These are phyloP conservation scores for Kappamyces sp. DNA, from an alignment of 192 early-diverging fungal species.

Conservation along the genomic window DNA sequence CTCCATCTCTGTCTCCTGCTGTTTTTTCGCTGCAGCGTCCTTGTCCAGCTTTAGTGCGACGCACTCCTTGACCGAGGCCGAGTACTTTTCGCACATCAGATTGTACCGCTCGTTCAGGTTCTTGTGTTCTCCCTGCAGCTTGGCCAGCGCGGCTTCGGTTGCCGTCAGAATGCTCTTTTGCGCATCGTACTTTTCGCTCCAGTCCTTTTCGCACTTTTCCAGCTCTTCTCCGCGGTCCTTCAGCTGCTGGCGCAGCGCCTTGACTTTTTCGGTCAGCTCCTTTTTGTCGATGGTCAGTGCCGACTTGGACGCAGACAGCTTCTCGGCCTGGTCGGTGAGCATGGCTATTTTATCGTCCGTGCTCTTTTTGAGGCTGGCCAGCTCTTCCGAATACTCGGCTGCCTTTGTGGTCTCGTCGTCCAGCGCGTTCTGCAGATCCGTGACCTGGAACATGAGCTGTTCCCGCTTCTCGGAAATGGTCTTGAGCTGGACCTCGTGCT, in stretches of 20 bases:
- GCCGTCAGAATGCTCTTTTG: slow-evolving; percentile 5
- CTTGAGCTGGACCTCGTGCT: slow-evolving; percentile 34
- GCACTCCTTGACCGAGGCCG: slow-evolving; percentile 22
- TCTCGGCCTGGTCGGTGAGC: slow-evolving; percentile 43
- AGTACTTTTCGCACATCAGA: slow-evolving; percentile 27
- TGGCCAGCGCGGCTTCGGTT: slow-evolving; percentile 21
- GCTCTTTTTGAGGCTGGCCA: slow-evolving; percentile 37
- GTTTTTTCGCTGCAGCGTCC: slow-evolving; percentile 11
- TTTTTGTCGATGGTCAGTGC: slow-evolving; percentile 46
- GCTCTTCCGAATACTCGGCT: slow-evolving; percentile 40
- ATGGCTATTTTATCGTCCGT: slow-evolving; percentile 35
- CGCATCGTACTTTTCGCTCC: slow-evolving; percentile 22
- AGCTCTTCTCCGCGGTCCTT: slow-evolving; percentile 36
- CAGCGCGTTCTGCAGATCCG: slow-evolving; percentile 46
- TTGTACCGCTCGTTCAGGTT: slow-evolving; percentile 26
- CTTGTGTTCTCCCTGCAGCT: slow-evolving; percentile 19
- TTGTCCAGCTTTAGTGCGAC: slow-evolving; percentile 23
- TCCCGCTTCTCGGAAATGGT: slow-evolving; percentile 46
- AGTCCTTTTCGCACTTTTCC: slow-evolving; percentile 22
- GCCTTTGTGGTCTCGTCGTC: slow-evolving; percentile 44
- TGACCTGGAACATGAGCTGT: slow-evolving; percentile 54
- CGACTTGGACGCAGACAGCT: slow-evolving; percentile 34
- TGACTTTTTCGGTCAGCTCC: slow-evolving; percentile 40
- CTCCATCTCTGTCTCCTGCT: not conserved
- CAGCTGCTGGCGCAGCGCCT: slow-evolving; percentile 33